Evolutionary conservation across 2,329 filamentous ascomycete genomes (phyloP), one percentile per base, ranked within the genome.

Genomic region (Cercospora zeina): DNA sequence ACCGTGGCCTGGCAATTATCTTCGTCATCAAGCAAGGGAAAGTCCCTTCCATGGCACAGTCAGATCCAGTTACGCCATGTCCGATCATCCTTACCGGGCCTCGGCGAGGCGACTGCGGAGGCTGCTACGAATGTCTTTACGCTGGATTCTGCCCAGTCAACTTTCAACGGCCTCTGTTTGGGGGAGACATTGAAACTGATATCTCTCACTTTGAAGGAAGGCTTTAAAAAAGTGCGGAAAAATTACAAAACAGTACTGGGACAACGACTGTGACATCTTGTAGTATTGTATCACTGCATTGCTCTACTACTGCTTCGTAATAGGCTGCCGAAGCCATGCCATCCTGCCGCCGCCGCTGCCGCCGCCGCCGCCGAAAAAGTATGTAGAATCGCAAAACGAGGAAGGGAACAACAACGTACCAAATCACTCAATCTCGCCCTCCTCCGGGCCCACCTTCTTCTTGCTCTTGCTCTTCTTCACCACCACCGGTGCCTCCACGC

Each of bases 181-280:
- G 13, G 31, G 33, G 45, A 14, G 2, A 33, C 53, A 39, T 39
- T 13, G 6, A 31, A 9, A 54, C 36, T 60, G 51, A 59, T 31
- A 58, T 54, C 19, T 8, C 27, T 14, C 19, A 31, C n/a, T 53
- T 42, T 1, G 27, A n/a, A 63, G 61, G 59, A n/a, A 21, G 62
- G 64, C 57, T 33, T 61, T 34, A 27, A 19, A 14, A 62, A 62
- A 9, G 16, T 59, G 1, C 30, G 59, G 54, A 66, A 59, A 7
- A 57, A n/a, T n/a, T 36, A 14, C 39, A 39, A 10, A 62, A 64
- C 27, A 58, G 36, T 14, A 65, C 56, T 13, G 62, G 59, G 19
- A 66, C 64, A 21, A 49, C 56, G 34, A 66, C 64, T 45, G 64
- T 66, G 27, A 66, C 59, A 19, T 59, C 54, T 56, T 66, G 64